Percentiles rank a stretch among this genome's conserved stretches.
These are phyloP conservation scores for Pleurostoma richardsiae DNA, from an alignment of 2,329 filamentous ascomycete species.

Conservation along the genomic window DNA sequence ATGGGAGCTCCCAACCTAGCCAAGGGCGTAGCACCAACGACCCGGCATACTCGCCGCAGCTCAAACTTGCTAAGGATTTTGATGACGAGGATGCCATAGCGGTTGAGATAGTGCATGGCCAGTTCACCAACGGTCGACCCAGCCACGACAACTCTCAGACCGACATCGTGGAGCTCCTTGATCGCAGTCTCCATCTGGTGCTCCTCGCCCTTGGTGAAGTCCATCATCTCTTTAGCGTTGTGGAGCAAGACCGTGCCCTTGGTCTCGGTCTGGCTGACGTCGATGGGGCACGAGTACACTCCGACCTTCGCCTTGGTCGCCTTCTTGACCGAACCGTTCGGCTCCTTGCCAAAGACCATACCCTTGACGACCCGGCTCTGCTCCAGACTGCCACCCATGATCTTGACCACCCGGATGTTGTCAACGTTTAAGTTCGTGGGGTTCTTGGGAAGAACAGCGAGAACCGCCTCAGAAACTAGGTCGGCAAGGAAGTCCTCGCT, in stretches of 20 bases:
- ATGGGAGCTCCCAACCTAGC: constrained; percentile 94
- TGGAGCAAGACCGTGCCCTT: constrained; percentile 96
- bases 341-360: constrained; percentile 97
- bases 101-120: constrained; percentile 95
- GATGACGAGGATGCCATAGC: constrained; percentile 91
- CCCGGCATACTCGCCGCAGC: constrained; percentile 87
- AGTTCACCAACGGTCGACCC: constrained; percentile 93
- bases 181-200: constrained; percentile 81
- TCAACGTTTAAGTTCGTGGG: constrained; percentile 96
- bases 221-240: constrained; percentile 97
- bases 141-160: constrained; percentile 84
- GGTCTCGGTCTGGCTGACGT: constrained; percentile 94
- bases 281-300: constrained; percentile 93
- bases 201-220: constrained; percentile 98
- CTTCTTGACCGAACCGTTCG: constrained; percentile 90
- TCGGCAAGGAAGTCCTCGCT: constrained; percentile 83
- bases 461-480: constrained; percentile 78
- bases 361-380: constrained; percentile 94
- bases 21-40: constrained; percentile 93
- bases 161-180: constrained; percentile 94
- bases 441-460: constrained; percentile 93
- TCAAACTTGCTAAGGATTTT: constrained; percentile 98
- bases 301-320: constrained; percentile 90
- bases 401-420: constrained; percentile 98
- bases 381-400: constrained; percentile 94